Conservation (phyloP, 1,284 basidiomycete species). For the Bjerkandera adusta region DNA sequence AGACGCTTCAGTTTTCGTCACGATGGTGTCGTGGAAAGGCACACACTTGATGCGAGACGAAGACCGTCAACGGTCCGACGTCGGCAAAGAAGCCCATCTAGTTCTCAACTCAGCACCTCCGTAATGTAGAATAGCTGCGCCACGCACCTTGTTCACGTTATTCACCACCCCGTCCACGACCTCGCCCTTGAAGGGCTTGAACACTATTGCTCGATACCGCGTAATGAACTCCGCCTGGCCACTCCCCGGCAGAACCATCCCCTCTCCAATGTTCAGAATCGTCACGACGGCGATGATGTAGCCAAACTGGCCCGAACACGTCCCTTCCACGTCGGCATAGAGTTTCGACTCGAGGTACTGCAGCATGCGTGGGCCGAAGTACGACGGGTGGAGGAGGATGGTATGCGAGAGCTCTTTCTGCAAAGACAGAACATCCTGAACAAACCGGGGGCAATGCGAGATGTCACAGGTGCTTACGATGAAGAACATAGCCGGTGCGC, state of each 20-base stretch:
- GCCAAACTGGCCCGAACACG: conserved; percentile 93
- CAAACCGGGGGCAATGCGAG: no score
- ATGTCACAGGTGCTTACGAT: conserved; percentile 65
- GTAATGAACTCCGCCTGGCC: conserved; percentile 95
- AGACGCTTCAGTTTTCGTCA: conserved; percentile 17
- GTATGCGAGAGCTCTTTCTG: conserved; percentile 96
- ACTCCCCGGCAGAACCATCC: conserved; percentile 88
- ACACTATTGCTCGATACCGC: conserved; percentile 90
- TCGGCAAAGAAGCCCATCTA: conserved; percentile 99
- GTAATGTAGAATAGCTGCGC: not conserved
- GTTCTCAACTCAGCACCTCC: not conserved
- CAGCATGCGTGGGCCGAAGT: conserved; percentile 95
- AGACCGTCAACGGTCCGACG: conserved; percentile 90
- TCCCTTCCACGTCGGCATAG: conserved; percentile 96
- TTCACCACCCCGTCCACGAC: conserved; percentile 96
- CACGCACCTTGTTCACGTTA: conserved; percentile 90
- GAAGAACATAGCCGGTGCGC: no score
- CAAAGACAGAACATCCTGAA: no score
- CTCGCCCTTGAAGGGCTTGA: conserved; percentile 98
- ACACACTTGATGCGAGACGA: conserved; percentile 91
- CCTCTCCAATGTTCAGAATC: conserved; percentile 87
- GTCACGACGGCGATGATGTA: conserved; percentile 97
- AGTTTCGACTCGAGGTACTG: conserved; percentile 92
- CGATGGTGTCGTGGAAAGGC: conserved; percentile 13
- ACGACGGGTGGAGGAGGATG: conserved; percentile 95